These are phyloP conservation scores for Remersonia thermophila DNA, from an alignment of 2,329 filamentous ascomycete species.

Conservation along the genomic window DNA sequence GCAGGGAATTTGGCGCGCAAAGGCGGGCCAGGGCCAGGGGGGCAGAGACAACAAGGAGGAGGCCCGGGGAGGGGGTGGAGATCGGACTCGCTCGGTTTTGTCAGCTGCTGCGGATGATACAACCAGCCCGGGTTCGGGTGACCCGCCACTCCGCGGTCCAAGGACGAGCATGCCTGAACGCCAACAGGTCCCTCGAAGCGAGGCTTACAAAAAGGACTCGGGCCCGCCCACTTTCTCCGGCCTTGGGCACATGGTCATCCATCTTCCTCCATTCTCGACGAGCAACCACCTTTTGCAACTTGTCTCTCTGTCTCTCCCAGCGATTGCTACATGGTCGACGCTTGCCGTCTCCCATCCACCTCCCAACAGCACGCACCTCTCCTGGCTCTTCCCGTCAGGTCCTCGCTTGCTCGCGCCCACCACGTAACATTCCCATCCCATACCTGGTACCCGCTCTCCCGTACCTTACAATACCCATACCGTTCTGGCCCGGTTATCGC, in stretches of 20 bases:
- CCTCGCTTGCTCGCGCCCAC: background rate
- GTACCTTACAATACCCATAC: conserved; percentile 1
- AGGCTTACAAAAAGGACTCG: conserved; percentile 14
- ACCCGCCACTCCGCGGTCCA: conserved; percentile 13
- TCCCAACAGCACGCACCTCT: no score
- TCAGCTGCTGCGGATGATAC: conserved; percentile 20
- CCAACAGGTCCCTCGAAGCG: conserved; percentile 14
- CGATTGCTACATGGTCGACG: no score
- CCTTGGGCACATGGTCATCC: conserved; percentile 1
- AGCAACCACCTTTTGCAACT: background rate
- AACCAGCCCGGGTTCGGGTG: conserved; percentile 16
- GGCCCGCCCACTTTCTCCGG: conserved; percentile 10
- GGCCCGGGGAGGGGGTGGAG: conserved; percentile 5
- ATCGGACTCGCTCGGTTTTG: conserved; percentile 17
- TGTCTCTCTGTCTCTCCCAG: background rate
- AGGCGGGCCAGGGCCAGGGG: background rate
- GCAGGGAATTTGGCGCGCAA: conserved; percentile 5
- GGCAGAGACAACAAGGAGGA: conserved; percentile 3
- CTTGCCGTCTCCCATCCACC: no score
- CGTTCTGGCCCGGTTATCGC: conserved; percentile 3
- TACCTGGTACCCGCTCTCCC: background rate
- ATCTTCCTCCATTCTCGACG: conserved; percentile 7
- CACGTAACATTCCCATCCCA: background rate
- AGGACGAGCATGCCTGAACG: conserved; percentile 12
- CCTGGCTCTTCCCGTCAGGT: no score